A percentile compares a stretch with the other conserved stretches of the same genome.
Evolutionary conservation across 2,329 filamentous ascomycete genomes (phyloP).

Genomic region (Helicocarpus griseus): DNA sequence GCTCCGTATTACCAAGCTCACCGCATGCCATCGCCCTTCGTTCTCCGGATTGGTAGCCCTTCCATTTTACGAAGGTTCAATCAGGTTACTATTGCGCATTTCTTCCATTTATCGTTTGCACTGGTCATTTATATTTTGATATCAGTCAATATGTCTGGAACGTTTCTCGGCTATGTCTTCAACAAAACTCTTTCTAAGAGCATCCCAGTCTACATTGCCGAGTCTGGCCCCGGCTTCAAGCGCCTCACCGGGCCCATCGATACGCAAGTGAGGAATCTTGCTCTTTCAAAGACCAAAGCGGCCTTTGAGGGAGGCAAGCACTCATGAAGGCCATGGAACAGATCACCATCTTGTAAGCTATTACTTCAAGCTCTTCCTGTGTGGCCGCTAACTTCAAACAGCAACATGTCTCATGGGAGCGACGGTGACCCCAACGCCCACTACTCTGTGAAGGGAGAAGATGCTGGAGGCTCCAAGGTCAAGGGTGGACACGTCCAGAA

Average conservation of each 20-base stretch:
- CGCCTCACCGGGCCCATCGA: conserved; percentile 2
- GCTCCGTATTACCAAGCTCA: too few species aligned
- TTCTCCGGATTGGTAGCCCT: too few species aligned
- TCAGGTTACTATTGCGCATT: too few species aligned
- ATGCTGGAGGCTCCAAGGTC: conserved; percentile 1
- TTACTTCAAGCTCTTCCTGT: neutral
- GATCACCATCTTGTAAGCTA: conserved; percentile 3
- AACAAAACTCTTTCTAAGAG: conserved; percentile 1
- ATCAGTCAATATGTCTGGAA: conserved; percentile 1
- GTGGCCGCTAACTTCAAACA: neutral
- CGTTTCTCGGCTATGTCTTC: conserved; percentile 1
- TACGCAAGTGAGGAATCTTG: conserved; percentile 1
- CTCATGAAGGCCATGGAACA: conserved; percentile 3
- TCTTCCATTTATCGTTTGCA: too few species aligned
- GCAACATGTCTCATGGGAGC: conserved; percentile 5
- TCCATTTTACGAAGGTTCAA: too few species aligned
- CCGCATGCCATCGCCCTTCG: too few species aligned
- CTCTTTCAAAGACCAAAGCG: conserved; percentile 4
- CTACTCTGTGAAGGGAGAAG: conserved; percentile 5
- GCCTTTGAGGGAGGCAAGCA: conserved; percentile 2
- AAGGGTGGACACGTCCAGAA: conserved; percentile 4
- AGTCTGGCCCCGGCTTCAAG: conserved; percentile 2
- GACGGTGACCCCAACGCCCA: neutral
- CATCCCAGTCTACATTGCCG: neutral
- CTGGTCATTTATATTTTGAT: too few species aligned